Evolutionary conservation across 768 basidiomycete genomes (phyloP), one percentile per base, ranked within the genome.

Genomic region (Phaffia tasmanica): DNA sequence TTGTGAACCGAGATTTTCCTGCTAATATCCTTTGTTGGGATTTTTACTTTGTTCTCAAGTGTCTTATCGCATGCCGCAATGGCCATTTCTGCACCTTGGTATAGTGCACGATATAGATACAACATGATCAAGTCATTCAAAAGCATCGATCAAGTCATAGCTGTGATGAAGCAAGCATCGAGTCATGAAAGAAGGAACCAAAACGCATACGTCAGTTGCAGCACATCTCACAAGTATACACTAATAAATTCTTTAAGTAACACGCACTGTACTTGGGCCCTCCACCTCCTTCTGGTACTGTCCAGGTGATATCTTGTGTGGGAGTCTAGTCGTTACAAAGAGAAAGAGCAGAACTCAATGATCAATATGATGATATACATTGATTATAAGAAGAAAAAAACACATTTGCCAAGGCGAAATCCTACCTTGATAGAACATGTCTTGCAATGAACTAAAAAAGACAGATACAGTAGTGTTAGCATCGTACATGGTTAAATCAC

Each of bases 301-400:
- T 74, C 94, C 94, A 98, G 19, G 86, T 89, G 71, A 99, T 95
- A 75, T 97, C 94, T 74, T 95, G 89, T 1, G 90, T 90, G 3
- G 93, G 93, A 4, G 35, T 48, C 61, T 62, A 27, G 6, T 16
- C 1, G 30, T 25, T 16, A 49, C 9, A 23, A 14, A 47, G 47
- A 29, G 6, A 11, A 16, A 47, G 42, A 47, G 35, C 25, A 60
- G 7, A 25, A 4, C 25, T 15, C 23, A 51, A 32, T 16, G 25
- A 62, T n/a, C 15, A n/a, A n/a, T n/a, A n/a, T n/a, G n/a, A n/a
- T n/a, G n/a, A n/a, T n/a, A n/a, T n/a, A n/a, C n/a, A n/a, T n/a
- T n/a, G 16, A 23, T 15, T 57, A 16, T 23, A 21, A 60, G 25
- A 60, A 51, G 27, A 47, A 1, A 16, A 51, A 29, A 30, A 47